These are phyloP conservation scores for Psidium friedrichsthalianum DNA, from an alignment of 345 rosid species.

Conservation along the genomic window DNA sequence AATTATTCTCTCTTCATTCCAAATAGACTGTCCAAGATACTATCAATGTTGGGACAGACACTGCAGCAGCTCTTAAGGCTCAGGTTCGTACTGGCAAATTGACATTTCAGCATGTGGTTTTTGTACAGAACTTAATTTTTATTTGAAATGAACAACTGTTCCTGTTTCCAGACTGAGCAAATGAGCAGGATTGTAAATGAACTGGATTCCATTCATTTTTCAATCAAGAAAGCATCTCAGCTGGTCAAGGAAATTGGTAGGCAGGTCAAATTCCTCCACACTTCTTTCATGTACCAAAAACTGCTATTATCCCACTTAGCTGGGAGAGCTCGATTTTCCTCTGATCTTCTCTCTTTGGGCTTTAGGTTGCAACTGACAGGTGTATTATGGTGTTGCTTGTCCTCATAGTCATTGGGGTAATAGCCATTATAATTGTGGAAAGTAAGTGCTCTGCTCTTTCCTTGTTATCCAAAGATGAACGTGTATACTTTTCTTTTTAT, in stretches of 20 bases:
- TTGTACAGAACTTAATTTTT: not conserved
- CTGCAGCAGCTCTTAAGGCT: constrained; percentile 79
- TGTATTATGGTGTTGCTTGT: constrained; percentile 79
- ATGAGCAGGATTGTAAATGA: constrained; percentile 97
- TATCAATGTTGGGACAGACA: constrained; percentile 73
- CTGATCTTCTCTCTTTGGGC: constrained; percentile 8
- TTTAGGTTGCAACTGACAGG: constrained; percentile 88
- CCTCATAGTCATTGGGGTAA: constrained; percentile 74
- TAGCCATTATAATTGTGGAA: constrained; percentile 83
- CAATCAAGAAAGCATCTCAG: constrained; percentile 87
- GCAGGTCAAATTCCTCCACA: constrained; percentile 49
- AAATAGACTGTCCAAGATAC: constrained; percentile 80
- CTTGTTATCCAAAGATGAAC: not conserved
- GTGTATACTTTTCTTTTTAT: not conserved
- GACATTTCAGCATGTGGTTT: not conserved
- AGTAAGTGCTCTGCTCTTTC: constrained; percentile 23
- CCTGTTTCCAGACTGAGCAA: constrained; percentile 74
- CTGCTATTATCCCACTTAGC: not conserved
- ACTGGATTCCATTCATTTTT: constrained; percentile 89
- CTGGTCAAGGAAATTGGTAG: constrained; percentile 96
- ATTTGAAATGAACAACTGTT: not conserved
- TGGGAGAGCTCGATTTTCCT: not conserved
- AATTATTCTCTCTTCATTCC: not conserved
- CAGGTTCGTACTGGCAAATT: constrained; percentile 33
- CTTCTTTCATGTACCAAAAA: not conserved